Conservation (phyloP, 768 basidiomycete genomes). For the Rhodotorula toruloides region DNA sequence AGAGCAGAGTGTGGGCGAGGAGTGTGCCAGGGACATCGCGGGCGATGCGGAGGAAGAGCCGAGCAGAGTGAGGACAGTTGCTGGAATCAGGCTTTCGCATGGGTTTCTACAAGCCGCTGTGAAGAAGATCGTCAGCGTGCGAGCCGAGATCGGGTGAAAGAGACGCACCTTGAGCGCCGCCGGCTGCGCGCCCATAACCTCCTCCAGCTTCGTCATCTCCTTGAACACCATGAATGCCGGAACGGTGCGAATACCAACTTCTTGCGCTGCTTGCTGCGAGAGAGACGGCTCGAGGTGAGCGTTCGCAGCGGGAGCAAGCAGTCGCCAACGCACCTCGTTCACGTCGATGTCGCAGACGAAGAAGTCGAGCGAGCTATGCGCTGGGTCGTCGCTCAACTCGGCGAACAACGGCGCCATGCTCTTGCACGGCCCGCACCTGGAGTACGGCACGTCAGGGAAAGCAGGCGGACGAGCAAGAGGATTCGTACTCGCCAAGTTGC, state of each 20-base stretch:
- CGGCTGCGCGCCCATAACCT: background rate
- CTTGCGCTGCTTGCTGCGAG: background rate
- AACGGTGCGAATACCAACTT: background rate
- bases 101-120: too few species aligned
- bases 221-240: background rate
- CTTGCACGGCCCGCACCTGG: background rate
- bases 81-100: too few species aligned
- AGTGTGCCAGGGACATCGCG: too few species aligned
- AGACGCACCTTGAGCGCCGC: background rate
- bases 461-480: background rate
- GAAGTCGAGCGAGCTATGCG: background rate
- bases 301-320: background rate
- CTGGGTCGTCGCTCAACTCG: background rate
- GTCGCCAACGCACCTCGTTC: background rate
- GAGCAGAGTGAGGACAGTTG: too few species aligned
- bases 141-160: too few species aligned
- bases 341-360: background rate
- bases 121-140: too few species aligned
- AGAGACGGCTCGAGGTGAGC: background rate
- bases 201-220: background rate
- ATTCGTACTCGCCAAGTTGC: background rate
- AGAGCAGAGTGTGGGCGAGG: too few species aligned
- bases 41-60: too few species aligned
- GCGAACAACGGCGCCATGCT: background rate
- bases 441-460: background rate